Evolutionary conservation across 2,329 filamentous ascomycete genomes (phyloP), one percentile per base, ranked within the genome.

Genomic region (Didymella lethalis): DNA sequence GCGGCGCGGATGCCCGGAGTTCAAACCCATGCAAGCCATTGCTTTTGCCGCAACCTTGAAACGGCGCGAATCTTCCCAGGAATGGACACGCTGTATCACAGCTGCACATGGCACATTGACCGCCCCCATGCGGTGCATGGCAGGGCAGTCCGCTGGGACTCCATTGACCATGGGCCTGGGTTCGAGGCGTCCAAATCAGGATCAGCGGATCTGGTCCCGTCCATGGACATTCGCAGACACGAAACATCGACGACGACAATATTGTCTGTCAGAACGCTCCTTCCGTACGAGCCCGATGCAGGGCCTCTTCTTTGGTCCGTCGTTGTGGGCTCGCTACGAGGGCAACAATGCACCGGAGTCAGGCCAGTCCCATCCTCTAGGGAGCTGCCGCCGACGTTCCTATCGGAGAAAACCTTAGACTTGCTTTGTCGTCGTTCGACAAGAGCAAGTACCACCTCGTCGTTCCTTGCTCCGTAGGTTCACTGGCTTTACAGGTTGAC

Each of bases 121-220:
- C 54, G 54, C 31, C 31, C 31, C 31, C 25, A 48, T 51, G 41
- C 34, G 16, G 54, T 57, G 54, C 34, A 28, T 28, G 18, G 26
- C 18, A 23, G 26, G 31, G 40, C 47, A 26, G 32, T 36, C 32
- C 28, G n/a, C 29, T 23, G 45, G 55, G 55, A 29, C n/a, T 34
- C 44, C 32, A 25, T 26, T 29, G 20, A 34, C 56, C 56, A 50
- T 59, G 56, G 49, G n/a, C 49, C 45, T 50, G 56, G 56, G 49
- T 54, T 36, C 28, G 45, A 48, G 46, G 45, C 46, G 40, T 43
- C 56, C 26, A 57, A 36, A 44, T 28, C 34, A 57, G 10, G 14
- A 26, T 14, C 43, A 48, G n/a, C 44, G 48, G 54, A 43, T n/a
- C 11, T 43, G 16, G 14, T 25, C 25, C 54, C 48, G 28, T 48